These are phyloP conservation scores for Penicillium sp. DNA, from an alignment of 2,329 filamentous ascomycete genomes.

Conservation along the genomic window DNA sequence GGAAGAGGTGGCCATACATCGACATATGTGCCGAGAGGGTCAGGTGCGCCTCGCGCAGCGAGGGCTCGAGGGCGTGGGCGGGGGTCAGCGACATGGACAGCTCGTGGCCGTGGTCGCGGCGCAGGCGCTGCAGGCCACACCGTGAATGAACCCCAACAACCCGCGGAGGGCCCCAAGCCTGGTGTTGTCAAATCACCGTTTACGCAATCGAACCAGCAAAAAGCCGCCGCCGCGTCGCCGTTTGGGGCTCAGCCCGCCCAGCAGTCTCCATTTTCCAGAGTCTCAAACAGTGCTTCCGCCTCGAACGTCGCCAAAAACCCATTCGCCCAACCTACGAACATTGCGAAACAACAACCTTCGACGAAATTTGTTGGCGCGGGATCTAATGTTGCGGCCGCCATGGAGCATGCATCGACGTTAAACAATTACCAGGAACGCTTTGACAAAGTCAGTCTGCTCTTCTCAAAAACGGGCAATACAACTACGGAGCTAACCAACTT, in stretches of 20 bases:
- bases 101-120: conserved; percentile 15
- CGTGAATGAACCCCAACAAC: neutral
- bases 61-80: conserved; percentile 20
- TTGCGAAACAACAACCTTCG: conserved; percentile 7
- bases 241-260: conserved; percentile 13
- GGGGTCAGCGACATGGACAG: conserved; percentile 9
- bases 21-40: conserved; percentile 15
- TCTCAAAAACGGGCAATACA: neutral
- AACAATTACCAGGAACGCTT: conserved; percentile 30
- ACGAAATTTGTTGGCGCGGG: conserved; percentile 6
- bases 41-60: conserved; percentile 12
- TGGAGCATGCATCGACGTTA: conserved; percentile 21
- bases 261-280: conserved; percentile 18
- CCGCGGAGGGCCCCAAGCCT: neutral
- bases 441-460: conserved; percentile 26
- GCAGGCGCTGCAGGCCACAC: conserved; percentile 14
- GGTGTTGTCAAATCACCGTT: conserved; percentile 20
- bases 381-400: conserved; percentile 7
- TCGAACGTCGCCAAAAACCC: conserved; percentile 12
- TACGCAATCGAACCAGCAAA: conserved; percentile 19
- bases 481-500: conserved; percentile 2
- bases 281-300: conserved; percentile 11
- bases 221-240: conserved; percentile 8
- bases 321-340: neutral
- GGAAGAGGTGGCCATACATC: conserved; percentile 20